Evolutionary conservation across 2,329 filamentous ascomycete genomes (phyloP).

Genomic region (Trichophyton equinum): DNA sequence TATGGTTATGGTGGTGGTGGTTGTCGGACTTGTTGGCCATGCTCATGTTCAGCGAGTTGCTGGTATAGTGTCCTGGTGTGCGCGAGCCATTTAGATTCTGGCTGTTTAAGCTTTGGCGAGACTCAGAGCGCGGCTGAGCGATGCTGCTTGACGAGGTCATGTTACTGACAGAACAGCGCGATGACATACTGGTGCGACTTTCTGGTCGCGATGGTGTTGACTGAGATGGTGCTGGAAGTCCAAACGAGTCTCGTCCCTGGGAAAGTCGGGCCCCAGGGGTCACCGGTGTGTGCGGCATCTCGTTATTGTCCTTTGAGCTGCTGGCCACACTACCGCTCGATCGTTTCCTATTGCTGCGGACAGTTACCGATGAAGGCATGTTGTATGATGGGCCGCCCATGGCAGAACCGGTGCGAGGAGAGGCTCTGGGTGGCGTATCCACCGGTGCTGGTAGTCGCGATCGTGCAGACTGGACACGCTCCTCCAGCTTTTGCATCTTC

Average conservation of each 20-base stretch:
- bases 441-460: conserved; percentile 80
- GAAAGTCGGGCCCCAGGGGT: conserved; percentile 24
- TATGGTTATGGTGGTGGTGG: neutral
- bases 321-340: conserved; percentile 32
- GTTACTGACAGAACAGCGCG: conserved; percentile 28
- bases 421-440: conserved; percentile 63
- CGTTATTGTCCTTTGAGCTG: conserved; percentile 25
- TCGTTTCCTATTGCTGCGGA: conserved; percentile 36
- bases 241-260: conserved; percentile 37
- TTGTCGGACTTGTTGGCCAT: neutral
- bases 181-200: conserved; percentile 55
- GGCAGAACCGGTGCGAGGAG: conserved; percentile 52
- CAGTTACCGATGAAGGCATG: conserved; percentile 45
- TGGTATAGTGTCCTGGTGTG: conserved; percentile 48
- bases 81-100: conserved; percentile 48
- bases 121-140: conserved; percentile 43
- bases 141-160: conserved; percentile 26
- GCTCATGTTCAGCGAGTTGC: conserved; percentile 36
- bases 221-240: conserved; percentile 18
- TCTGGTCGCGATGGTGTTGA: conserved; percentile 28
- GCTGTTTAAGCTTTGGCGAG: conserved; percentile 49
- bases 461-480: conserved; percentile 77
- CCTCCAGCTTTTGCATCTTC: conserved; percentile 93
- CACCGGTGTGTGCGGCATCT: conserved; percentile 9
- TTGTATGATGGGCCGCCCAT: conserved; percentile 29